Conservation (phyloP, 1,139 yeast species). For the Candida labiduridarum region DNA sequence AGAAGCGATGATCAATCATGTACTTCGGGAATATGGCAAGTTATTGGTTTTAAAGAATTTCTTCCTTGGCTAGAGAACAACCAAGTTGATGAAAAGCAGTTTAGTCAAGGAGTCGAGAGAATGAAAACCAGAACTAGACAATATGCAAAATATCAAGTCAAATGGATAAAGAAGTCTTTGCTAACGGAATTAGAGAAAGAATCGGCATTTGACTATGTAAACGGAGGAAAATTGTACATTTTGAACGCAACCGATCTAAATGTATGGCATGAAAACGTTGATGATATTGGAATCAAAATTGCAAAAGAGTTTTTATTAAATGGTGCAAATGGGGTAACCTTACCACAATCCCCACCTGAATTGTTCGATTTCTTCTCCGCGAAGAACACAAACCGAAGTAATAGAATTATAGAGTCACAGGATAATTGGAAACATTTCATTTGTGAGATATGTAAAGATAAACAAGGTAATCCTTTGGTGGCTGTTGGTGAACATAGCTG, state of each 20-base stretch:
- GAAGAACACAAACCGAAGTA: constrained; percentile 31
- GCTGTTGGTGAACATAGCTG: constrained; percentile 77
- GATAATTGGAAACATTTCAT: constrained; percentile 67
- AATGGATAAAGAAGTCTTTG: constrained; percentile 82
- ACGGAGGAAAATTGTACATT: constrained; percentile 67
- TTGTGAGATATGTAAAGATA: constrained; percentile 70
- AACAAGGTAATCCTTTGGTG: constrained; percentile 55
- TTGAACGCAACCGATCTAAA: constrained; percentile 76
- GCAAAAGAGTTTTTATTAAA: constrained; percentile 37
- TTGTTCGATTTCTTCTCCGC: constrained; percentile 36
- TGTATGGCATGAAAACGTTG: constrained; percentile 62
- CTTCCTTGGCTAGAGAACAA: constrained; percentile 65
- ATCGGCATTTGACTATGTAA: constrained; percentile 44
- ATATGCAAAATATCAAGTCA: constrained; percentile 88
- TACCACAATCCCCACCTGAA: constrained; percentile 46
- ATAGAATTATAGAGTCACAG: constrained; percentile 38
- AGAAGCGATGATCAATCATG: constrained; percentile 32
- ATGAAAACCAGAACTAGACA: constrained; percentile 87
- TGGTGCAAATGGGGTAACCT: constrained; percentile 24
- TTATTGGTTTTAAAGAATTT: constrained; percentile 93
- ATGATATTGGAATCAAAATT: constrained; percentile 54
- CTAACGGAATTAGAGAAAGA: constrained; percentile 63
- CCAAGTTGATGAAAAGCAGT: constrained; percentile 19
- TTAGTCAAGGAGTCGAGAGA: constrained; percentile 56
- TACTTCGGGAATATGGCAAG: constrained; percentile 89